phyloP scores from a whole-genome alignment of 305 asterid genomes.

The Petunia hybrid region DNA sequence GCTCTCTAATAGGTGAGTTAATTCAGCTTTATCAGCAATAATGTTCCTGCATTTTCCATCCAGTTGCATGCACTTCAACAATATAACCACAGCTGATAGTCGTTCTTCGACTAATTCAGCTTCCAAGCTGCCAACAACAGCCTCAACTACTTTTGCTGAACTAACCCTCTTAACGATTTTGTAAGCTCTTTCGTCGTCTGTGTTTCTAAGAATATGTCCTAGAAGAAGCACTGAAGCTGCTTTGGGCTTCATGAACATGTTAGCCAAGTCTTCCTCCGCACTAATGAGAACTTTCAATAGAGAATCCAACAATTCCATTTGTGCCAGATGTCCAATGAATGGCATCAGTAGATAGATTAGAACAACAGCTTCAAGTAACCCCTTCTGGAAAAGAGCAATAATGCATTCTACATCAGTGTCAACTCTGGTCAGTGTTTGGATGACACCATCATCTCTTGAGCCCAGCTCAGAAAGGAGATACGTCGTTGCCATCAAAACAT shows the following conservation, averaged over 20 bases:
- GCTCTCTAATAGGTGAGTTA: constrained; percentile 58
- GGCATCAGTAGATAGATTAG: constrained; percentile 63
- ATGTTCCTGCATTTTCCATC: constrained; percentile 79
- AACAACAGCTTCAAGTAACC: constrained; percentile 75
- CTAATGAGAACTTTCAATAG: constrained; percentile 50
- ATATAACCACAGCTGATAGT: constrained; percentile 61
- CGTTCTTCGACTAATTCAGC: constrained; percentile 61
- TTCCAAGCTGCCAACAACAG: constrained; percentile 51
- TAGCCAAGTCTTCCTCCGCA: constrained; percentile 38
- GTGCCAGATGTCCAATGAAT: constrained; percentile 45
- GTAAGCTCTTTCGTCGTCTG: constrained; percentile 39
- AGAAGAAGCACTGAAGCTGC: constrained; percentile 67
- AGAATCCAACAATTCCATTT: constrained; percentile 59
- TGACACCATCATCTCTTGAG: constrained; percentile 55
- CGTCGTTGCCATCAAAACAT: constrained; percentile 59
- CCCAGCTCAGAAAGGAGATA: constrained; percentile 71
- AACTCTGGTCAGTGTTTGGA: constrained; percentile 72
- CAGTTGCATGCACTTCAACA: constrained; percentile 71
- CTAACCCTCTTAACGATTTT: constrained; percentile 47
- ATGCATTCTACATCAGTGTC: constrained; percentile 79
- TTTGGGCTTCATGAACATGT: constrained; percentile 57
- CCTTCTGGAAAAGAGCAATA: constrained; percentile 72
- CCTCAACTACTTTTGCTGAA: constrained; percentile 49
- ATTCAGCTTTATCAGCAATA: constrained; percentile 65
- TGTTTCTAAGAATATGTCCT: constrained; percentile 52